phyloP scores from a whole-genome alignment of 345 rosid genomes.

The Trapa bicornis region DNA sequence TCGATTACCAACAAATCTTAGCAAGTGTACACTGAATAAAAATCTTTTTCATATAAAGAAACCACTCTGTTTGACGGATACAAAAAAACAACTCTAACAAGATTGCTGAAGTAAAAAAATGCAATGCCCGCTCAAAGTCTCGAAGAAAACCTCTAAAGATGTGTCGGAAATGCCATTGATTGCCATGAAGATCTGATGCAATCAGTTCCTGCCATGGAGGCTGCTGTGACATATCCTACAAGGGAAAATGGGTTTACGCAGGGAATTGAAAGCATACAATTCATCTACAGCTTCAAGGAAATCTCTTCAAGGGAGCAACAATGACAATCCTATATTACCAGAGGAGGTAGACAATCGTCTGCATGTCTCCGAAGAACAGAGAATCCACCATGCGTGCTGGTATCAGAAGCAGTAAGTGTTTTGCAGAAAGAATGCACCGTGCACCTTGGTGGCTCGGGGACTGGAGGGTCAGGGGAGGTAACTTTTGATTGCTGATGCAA shows the following conservation, averaged over 20 bases:
- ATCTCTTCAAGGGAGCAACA: too few species aligned
- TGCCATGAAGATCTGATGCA: slow-evolving; percentile 83
- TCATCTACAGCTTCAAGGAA: too few species aligned
- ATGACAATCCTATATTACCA: slow-evolving; percentile 13
- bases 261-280: neutral
- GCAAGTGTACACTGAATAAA: neutral
- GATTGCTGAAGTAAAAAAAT: too few species aligned
- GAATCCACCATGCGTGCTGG: slow-evolving; percentile 95
- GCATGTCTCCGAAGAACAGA: slow-evolving; percentile 87
- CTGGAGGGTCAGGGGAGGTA: slow-evolving; percentile 30
- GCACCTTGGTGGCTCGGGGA: slow-evolving; percentile 33
- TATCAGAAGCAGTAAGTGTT: slow-evolving; percentile 83
- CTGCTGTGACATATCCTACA: slow-evolving; percentile 95
- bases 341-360: slow-evolving; percentile 60
- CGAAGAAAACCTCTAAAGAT: slow-evolving; percentile 71
- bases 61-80: neutral
- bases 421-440: slow-evolving; percentile 60
- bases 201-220: slow-evolving; percentile 99
- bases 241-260: slow-evolving; percentile 7
- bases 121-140: neutral
- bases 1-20: neutral
- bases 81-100: too few species aligned
- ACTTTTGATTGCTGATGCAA: slow-evolving; percentile 54
- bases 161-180: slow-evolving; percentile 93
- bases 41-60: neutral